Evolutionary conservation across 2,329 filamentous ascomycete species (phyloP), one percentile per base, ranked within the genome.

Genomic region (Ceratocystis variospora): DNA sequence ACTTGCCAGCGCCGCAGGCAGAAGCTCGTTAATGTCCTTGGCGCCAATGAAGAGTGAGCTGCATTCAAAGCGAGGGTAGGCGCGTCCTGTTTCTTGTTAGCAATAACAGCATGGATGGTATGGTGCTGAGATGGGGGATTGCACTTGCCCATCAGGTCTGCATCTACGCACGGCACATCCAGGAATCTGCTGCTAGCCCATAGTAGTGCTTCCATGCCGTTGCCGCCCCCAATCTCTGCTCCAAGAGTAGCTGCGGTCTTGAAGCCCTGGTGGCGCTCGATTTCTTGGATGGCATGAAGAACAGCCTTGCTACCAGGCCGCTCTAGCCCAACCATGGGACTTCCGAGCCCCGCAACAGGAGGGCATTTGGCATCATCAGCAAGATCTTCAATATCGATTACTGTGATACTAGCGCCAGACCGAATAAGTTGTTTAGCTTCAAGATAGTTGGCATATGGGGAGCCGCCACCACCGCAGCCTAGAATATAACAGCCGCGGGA

Each of bases 151-250:
- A 77, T 77, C 71, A 73, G 73, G 62, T 77, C 75, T 1, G 71
- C 75, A 62, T 77, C 76, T 0, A 77, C 71, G 5, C 72, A 70
- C 0, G 75, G 73, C 2, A 73, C 68, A 55, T 75, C 72, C 46
- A 78, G 77, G 46, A 71, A 72, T 10, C 69, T 68, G 2, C 72
- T 78, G 72, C 68, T 76, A 68, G 65, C 77, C 72, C 65, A 76
- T 72, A 70, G 76, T 73, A 71, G 75, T 33, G 68, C 76, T 70
- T 71, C 75, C 6, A 82, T 72, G 0, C 80, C 80, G 68, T 84
- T 83, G 2, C 77, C 77, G 0, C 81, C 81, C 0, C 81, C 81
- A 53, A 84, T 83, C 67, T 73, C 72, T 1, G 71, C 68, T 1
- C 66, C 66, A 15, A 67, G 55, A n/a, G 37, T 63, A 19, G 61